Base-by-base conservation (phyloP, 2,329 filamentous ascomycete genomes). In the Epichloe brachyelytri region DNA sequence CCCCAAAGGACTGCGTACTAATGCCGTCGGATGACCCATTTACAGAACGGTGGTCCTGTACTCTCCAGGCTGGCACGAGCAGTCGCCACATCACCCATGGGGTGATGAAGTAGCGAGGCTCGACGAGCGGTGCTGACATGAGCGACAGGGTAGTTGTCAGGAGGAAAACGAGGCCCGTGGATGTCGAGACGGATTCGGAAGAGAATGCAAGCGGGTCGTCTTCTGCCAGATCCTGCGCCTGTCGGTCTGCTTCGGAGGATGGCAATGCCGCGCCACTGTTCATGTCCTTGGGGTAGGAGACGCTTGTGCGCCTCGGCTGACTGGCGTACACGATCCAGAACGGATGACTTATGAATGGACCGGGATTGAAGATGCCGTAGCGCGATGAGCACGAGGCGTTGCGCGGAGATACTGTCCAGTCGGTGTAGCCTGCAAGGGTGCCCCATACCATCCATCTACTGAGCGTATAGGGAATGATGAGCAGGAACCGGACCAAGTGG, bases 11-110 rank as follows among this genome's bases (percentile, higher is more conserved):
- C 5, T 41, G 39, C 3, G 49, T 8, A 5, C 19, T 22, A 4
- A 15, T 36, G 12, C 37, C 19, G 6, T 52, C 41, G 7, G 49
- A 43, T 4, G 56, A 1, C 17, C 37, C 46, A 36, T 22, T 8
- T 1, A n/a, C 4, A 4, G 5, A 20, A 26, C 52, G 50, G 36
- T 61, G 58, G 22, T 59, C 56, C 37, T 59, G 55, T 4, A 61
- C 39, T 33, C 57, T 57, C 70, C 70, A 71, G 48, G 73, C 66
- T 0, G 88, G 88, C 0, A 94, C 70, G 60, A 94, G 78, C 7
- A 97, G 69, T 1, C 93, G 78, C 88, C 90, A 97, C 60, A 96
- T 82, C 8, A 96, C 78, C 88, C 89, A 98, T 0, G 91, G 90
- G 12, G 96, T 75, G 63, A 98, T 94, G 66, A 95, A 95, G 67